A percentile compares a stretch with the other conserved stretches of the same genome.
These are phyloP conservation scores for Arabidopsis suecica DNA, from an alignment of 345 rosid genomes.

Conservation along the genomic window DNA sequence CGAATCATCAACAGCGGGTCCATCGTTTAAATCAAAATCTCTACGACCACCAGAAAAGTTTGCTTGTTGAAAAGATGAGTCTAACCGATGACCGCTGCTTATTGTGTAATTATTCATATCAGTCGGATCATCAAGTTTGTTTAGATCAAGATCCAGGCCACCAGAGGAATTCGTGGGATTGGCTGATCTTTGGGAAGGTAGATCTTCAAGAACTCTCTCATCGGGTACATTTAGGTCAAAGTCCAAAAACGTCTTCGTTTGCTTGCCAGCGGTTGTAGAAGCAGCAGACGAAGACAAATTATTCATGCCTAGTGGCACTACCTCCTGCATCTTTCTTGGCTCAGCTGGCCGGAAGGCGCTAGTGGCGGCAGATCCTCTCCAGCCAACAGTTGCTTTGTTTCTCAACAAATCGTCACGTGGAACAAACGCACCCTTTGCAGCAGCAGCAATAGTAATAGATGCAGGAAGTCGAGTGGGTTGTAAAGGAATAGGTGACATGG, in stretches of 20 bases:
- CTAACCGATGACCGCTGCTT: slow-evolving; percentile 49
- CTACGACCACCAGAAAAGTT: slow-evolving; percentile 45
- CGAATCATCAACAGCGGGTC: slow-evolving; percentile 68
- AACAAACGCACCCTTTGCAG: slow-evolving; percentile 88
- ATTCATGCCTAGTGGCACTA: slow-evolving; percentile 39
- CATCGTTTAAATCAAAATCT: slow-evolving; percentile 93
- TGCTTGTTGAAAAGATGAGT: slow-evolving; percentile 45
- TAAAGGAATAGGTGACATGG: slow-evolving; percentile 49
- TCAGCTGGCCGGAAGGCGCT: slow-evolving; percentile 99
- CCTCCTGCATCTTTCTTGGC: slow-evolving; percentile 71
- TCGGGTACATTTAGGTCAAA: slow-evolving; percentile 89
- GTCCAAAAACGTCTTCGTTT: slow-evolving; percentile 62
- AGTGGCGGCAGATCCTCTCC: slow-evolving; percentile 99
- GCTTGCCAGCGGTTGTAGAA: slow-evolving; percentile 47
- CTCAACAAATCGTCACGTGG: slow-evolving; percentile 74
- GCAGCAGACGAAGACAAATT: slow-evolving; percentile 47
- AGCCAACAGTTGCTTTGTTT: slow-evolving; percentile 76
- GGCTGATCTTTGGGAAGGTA: slow-evolving; percentile 53
- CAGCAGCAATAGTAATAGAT: slow-evolving; percentile 83
- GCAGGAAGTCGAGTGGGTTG: slow-evolving; percentile 60
- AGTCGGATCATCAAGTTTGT: slow-evolving; percentile 65
- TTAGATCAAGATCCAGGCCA: slow-evolving; percentile 88
- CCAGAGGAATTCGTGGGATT: slow-evolving; percentile 53
- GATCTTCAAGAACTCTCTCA: slow-evolving; percentile 79
- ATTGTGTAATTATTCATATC: slow-evolving; percentile 53